A percentile compares a stretch with the other conserved stretches of the same genome.
Conservation (phyloP, 768 basidiomycete species). For the Tricholoma saponaceum region DNA sequence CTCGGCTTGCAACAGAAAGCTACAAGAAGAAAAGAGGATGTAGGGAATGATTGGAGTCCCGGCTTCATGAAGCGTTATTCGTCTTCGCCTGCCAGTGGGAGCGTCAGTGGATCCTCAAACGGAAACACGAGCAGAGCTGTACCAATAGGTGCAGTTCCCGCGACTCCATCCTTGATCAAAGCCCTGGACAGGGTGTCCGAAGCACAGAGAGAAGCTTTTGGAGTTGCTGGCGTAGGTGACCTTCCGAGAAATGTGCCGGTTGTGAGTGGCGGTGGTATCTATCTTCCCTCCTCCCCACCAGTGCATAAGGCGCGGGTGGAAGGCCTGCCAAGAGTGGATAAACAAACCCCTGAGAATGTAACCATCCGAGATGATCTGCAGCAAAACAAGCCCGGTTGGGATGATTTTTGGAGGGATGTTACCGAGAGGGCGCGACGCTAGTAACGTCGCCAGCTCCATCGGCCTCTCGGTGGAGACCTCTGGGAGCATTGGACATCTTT, state of each 20-base stretch:
- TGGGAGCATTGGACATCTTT: neutral
- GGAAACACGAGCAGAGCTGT: neutral
- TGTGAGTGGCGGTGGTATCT: neutral
- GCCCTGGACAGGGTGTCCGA: conserved; percentile 57
- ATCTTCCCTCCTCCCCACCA: neutral
- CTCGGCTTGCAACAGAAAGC: conserved; percentile 18
- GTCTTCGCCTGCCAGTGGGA: conserved; percentile 11
- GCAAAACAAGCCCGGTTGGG: conserved; percentile 29
- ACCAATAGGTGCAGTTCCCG: conserved; percentile 40
- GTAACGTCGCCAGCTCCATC: neutral
- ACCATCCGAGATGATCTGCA: conserved; percentile 9
- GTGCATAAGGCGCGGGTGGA: conserved; percentile 2
- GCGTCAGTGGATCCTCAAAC: conserved; percentile 2
- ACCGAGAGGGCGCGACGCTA: conserved; percentile 25
- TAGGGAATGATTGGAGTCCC: conserved; percentile 40
- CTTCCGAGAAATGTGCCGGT: too few relatives aligned
- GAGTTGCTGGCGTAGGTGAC: conserved; percentile 2
- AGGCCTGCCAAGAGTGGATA: conserved; percentile 9
- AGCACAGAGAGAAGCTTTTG: conserved; percentile 53
- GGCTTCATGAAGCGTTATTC: conserved; percentile 43
- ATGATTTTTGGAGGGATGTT: conserved; percentile 44
- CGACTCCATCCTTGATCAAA: conserved; percentile 60
- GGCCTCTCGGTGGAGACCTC: neutral
- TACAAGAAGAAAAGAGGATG: conserved; percentile 8
- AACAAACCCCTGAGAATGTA: conserved; percentile 9